Evolutionary conservation across 176 grass and related monocot genomes (phyloP).

Genomic region (Carex kokanica): DNA sequence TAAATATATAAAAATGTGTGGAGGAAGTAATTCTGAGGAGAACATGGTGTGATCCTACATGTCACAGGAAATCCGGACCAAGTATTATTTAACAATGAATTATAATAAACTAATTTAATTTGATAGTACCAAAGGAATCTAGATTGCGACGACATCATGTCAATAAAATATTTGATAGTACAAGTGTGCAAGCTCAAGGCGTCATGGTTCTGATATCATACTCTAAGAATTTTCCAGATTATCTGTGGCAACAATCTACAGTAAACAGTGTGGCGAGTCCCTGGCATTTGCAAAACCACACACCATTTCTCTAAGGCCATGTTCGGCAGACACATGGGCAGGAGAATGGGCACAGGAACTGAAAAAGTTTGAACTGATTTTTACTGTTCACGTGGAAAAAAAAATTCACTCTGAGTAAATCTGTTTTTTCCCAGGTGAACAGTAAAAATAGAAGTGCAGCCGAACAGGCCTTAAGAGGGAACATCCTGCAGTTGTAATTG

Average conservation of each 20-base stretch:
- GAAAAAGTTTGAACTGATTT: too few relatives aligned
- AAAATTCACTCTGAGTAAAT: too few relatives aligned
- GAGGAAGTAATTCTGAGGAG: too few relatives aligned
- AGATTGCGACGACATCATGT: constrained; percentile 2
- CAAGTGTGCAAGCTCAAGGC: not conserved
- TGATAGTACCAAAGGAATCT: constrained; percentile 18
- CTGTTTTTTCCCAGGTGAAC: too few relatives aligned
- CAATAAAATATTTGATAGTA: not conserved
- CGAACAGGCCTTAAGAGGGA: too few relatives aligned
- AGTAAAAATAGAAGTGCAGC: too few relatives aligned
- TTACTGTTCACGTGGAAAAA: too few relatives aligned
- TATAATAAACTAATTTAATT: not conserved
- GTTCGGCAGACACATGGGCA: too few relatives aligned
- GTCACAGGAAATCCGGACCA: not conserved
- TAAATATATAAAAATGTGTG: too few relatives aligned
- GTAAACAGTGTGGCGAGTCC: not conserved
- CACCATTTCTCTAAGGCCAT: not conserved
- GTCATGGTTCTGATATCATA: not conserved
- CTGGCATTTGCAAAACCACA: not conserved
- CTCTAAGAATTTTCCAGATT: not conserved
- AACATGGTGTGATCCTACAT: not conserved
- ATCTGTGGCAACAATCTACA: not conserved
- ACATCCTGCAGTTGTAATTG: too few relatives aligned
- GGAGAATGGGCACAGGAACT: too few relatives aligned
- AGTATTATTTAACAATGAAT: not conserved